These are phyloP conservation scores for Sporothrix protearum DNA, from an alignment of 2,329 filamentous ascomycete genomes.

Conservation along the genomic window DNA sequence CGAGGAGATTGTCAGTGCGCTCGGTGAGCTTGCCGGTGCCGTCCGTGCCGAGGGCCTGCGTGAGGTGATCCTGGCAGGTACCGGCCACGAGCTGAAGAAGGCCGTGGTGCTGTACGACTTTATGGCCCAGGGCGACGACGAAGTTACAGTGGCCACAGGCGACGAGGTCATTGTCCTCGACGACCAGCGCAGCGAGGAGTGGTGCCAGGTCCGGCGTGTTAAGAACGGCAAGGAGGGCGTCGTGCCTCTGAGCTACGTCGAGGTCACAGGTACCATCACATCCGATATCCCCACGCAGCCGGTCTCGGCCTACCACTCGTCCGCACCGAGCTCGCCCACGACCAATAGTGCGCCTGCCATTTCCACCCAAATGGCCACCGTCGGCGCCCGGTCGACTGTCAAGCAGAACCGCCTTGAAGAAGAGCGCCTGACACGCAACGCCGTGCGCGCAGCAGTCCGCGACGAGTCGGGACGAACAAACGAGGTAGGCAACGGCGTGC, in stretches of 20 bases:
- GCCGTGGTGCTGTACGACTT: conserved; percentile 92
- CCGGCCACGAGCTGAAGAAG: conserved; percentile 68
- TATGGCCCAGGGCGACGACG: conserved; percentile 91
- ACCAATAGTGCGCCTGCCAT: conserved; percentile 40
- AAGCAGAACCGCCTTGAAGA: conserved; percentile 79
- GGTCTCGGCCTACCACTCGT: conserved; percentile 40
- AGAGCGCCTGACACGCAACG: conserved; percentile 76
- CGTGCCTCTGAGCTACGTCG: conserved; percentile 93
- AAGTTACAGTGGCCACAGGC: conserved; percentile 84
- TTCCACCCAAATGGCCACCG: conserved; percentile 50
- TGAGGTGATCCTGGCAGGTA: conserved; percentile 80
- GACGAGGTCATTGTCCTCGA: conserved; percentile 91
- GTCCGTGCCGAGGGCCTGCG: conserved; percentile 76
- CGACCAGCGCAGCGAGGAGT: conserved; percentile 89
- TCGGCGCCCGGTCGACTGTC: conserved; percentile 58
- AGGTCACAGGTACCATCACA: conserved; percentile 68
- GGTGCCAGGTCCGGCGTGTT: conserved; percentile 91
- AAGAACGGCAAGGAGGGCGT: conserved; percentile 95
- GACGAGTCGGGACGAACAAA: conserved; percentile 57
- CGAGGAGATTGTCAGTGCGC: conserved; percentile 80
- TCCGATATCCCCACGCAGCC: conserved; percentile 39
- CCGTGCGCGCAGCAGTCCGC: conserved; percentile 58
- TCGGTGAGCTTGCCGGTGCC: conserved; percentile 86
- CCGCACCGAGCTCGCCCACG: conserved; percentile 18
- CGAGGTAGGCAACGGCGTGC: conserved; percentile 75